Percentiles rank a stretch among this genome's conserved stretches.
These are phyloP conservation scores for Cicer arietinum DNA, from an alignment of 306 rosid genomes.

Conservation along the genomic window DNA sequence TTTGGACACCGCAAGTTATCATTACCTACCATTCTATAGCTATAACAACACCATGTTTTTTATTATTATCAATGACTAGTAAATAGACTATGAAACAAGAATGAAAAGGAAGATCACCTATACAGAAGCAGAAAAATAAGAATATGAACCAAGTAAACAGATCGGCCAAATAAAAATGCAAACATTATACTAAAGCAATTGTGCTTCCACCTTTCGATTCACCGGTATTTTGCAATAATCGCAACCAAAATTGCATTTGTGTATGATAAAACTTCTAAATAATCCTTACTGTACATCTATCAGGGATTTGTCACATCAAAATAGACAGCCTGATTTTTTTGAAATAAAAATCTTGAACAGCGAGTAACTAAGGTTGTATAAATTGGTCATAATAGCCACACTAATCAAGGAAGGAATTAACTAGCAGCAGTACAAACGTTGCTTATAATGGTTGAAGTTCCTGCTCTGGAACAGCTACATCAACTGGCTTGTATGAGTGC, in stretches of 20 bases:
- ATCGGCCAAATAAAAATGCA: constrained; percentile 6
- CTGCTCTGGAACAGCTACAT: constrained; percentile 70
- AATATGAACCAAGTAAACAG: background rate
- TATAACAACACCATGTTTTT: background rate
- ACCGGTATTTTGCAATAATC: constrained; percentile 50
- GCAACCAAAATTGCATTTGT: constrained; percentile 48
- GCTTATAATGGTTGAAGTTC: constrained; percentile 90
- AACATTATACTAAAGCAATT: constrained; percentile 5
- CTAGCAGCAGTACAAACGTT: constrained; percentile 32
- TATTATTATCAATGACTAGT: background rate
- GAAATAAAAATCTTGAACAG: constrained; percentile 50
- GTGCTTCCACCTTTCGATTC: constrained; percentile 43
- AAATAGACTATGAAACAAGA: background rate
- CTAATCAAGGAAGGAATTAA: constrained; percentile 33
- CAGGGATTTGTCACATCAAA: constrained; percentile 35
- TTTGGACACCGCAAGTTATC: too few species aligned
- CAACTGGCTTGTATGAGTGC: constrained; percentile 75
- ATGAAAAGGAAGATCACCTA: background rate
- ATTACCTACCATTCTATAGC: background rate
- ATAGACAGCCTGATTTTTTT: constrained; percentile 43
- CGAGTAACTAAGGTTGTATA: constrained; percentile 36
- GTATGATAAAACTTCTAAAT: constrained; percentile 38
- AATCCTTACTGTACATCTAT: constrained; percentile 47
- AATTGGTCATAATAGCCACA: constrained; percentile 38
- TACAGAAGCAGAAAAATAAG: background rate